Conservation (phyloP, 495 filamentous ascomycete species). For the Trypethelium eluteriae region DNA sequence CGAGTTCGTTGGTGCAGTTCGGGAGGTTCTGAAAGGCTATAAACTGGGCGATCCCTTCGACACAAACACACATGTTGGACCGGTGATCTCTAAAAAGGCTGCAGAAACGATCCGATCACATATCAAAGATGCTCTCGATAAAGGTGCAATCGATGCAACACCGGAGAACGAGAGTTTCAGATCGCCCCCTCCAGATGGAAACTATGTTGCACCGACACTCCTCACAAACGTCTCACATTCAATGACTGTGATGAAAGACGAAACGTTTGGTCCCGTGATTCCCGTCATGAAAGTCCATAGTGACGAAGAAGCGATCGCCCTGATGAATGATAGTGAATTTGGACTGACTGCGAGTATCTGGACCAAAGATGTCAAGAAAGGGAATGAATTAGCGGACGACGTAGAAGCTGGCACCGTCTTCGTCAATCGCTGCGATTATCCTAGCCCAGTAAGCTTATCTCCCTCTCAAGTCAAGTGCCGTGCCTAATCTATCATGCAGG, state of each 20-base stretch:
- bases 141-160: constrained; percentile 77
- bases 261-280: constrained; percentile 93
- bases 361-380: constrained; percentile 79
- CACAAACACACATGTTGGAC: constrained; percentile 71
- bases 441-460: constrained; percentile 48
- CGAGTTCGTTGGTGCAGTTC: constrained; percentile 64
- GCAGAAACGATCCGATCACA: constrained; percentile 70
- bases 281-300: constrained; percentile 84
- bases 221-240: constrained; percentile 71
- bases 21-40: constrained; percentile 78
- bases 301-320: constrained; percentile 70
- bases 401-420: constrained; percentile 95
- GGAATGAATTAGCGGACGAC: constrained; percentile 67
- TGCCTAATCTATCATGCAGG: constrained; percentile 34
- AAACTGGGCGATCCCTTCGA: constrained; percentile 81
- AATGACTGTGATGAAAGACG: constrained; percentile 89
- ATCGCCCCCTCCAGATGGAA: constrained; percentile 60
- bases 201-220: constrained; percentile 78
- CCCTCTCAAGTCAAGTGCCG: neutral
- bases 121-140: constrained; percentile 72
- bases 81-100: constrained; percentile 73
- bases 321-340: constrained; percentile 96
- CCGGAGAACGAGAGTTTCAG: constrained; percentile 71
- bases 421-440: constrained; percentile 90
- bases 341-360: constrained; percentile 96